phyloP scores from a whole-genome alignment of 1,284 basidiomycete genomes.

The Rhodotorula sp. region DNA sequence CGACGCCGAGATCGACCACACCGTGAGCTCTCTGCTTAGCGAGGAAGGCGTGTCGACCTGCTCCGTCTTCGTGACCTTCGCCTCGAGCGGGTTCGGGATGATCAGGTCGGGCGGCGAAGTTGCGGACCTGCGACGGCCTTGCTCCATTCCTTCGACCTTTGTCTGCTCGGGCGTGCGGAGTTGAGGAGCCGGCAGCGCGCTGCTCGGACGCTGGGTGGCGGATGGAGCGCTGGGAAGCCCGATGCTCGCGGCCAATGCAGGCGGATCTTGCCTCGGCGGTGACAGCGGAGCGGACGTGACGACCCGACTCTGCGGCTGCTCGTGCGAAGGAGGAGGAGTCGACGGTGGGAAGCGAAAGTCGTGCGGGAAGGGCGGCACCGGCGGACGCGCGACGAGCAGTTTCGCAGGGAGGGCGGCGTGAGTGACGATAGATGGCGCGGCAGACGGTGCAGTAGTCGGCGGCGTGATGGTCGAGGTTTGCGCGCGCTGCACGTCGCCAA shows the following conservation, averaged over 20 bases:
- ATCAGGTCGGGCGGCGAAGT: neutral
- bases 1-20: neutral
- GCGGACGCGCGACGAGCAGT: neutral
- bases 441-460: too few relatives aligned
- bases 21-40: neutral
- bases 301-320: too few relatives aligned
- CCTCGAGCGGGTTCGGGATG: neutral
- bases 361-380: neutral
- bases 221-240: neutral
- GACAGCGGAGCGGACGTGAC: too few relatives aligned
- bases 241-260: too few relatives aligned
- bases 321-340: neutral
- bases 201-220: neutral
- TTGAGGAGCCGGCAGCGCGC: neutral
- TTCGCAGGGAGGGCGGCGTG: too few relatives aligned
- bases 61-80: neutral
- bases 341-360: neutral
- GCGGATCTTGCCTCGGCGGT: neutral
- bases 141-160: neutral
- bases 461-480: too few relatives aligned
- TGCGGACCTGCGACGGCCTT: neutral
- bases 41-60: neutral
- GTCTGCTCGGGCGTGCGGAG: neutral
- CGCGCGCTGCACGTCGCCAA: too few relatives aligned
- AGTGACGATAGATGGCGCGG: too few relatives aligned